A percentile compares a stretch with the other conserved stretches of the same genome.
These are phyloP conservation scores for Eucalyptus sideroxylon DNA, from an alignment of 345 rosid genomes.

Conservation along the genomic window DNA sequence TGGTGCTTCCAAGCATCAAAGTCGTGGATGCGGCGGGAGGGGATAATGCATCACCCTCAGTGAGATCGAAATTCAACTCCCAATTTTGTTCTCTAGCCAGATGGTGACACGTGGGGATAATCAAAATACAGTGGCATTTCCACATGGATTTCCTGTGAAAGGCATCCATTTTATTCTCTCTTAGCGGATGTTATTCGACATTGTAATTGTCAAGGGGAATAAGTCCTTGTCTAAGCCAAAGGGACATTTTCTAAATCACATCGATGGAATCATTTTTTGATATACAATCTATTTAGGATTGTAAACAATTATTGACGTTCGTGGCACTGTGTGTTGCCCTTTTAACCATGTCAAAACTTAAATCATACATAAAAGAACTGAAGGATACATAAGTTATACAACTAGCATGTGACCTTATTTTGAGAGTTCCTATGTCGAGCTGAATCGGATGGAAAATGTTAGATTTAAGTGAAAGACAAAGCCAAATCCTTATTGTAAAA, in stretches of 20 bases:
- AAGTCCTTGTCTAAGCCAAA: neutral
- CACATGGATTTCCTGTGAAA: neutral
- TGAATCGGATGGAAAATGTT: neutral
- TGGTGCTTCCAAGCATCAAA: neutral
- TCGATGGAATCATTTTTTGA: neutral
- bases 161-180: neutral
- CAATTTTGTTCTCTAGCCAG: neutral
- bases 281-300: neutral
- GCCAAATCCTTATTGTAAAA: neutral
- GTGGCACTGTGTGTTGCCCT: neutral
- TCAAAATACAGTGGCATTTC: neutral
- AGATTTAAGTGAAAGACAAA: neutral
- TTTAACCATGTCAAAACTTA: neutral
- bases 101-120: neutral
- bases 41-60: neutral
- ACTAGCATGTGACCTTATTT: neutral
- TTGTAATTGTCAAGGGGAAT: neutral
- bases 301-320: neutral
- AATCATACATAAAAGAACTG: neutral
- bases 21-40: neutral
- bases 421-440: neutral
- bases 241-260: neutral
- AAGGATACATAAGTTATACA: neutral
- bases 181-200: neutral
- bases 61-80: neutral